Percentiles rank a stretch among this genome's conserved stretches.
phyloP scores from a whole-genome alignment of 768 basidiomycete genomes.

The Strobilomyces echinocephalus region DNA sequence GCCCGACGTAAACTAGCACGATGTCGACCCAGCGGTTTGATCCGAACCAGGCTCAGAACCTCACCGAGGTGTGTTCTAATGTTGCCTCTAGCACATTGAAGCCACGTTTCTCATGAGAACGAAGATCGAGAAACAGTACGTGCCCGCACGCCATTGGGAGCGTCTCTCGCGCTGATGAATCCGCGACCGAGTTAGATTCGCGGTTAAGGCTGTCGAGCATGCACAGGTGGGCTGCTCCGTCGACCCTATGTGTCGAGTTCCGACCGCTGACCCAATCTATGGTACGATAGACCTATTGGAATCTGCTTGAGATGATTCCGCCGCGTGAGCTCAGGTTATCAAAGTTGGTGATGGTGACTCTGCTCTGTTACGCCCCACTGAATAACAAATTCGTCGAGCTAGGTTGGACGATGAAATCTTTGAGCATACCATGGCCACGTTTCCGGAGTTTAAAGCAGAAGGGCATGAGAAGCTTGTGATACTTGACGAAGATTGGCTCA shows the following conservation, averaged over 20 bases:
- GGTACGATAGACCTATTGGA: conserved; percentile 80
- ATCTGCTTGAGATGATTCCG: conserved; percentile 74
- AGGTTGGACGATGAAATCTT: conserved; percentile 92
- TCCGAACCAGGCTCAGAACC: conserved; percentile 88
- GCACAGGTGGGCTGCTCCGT: conserved; percentile 61
- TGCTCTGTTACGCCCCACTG: background rate
- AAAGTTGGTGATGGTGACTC: conserved; percentile 50
- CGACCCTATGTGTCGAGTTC: conserved; percentile 4
- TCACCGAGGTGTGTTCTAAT: conserved; percentile 61
- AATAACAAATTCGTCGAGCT: conserved; percentile 18
- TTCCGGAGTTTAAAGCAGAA: conserved; percentile 69
- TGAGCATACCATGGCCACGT: conserved; percentile 64
- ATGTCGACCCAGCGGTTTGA: conserved; percentile 64
- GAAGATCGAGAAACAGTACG: conserved; percentile 95
- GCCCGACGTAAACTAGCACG: conserved; percentile 22
- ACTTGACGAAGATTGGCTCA: conserved; percentile 91
- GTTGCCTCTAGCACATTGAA: conserved; percentile 10
- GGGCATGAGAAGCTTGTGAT: conserved; percentile 45
- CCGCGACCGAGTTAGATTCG: conserved; percentile 22
- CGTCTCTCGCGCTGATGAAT: conserved; percentile 8
- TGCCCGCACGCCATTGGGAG: conserved; percentile 12
- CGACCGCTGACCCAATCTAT: conserved; percentile 5
- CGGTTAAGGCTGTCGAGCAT: conserved; percentile 92
- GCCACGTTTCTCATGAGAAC: conserved; percentile 19
- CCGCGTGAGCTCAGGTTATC: conserved; percentile 79